Evolutionary conservation across 2,329 filamentous ascomycete genomes (phyloP).

Genomic region (Cyclaneusma minus): DNA sequence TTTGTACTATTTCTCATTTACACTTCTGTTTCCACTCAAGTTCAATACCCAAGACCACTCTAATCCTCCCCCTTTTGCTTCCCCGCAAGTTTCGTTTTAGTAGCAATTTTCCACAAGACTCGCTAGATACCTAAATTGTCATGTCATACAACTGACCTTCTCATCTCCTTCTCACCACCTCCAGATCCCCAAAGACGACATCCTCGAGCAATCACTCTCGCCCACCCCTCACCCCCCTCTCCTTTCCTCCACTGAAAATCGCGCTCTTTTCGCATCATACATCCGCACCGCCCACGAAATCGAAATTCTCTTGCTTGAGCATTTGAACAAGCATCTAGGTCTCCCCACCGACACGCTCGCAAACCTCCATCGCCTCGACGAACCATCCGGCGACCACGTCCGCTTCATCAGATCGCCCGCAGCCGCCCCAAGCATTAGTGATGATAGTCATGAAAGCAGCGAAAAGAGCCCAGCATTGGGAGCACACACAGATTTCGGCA

Average conservation of each 20-base stretch:
- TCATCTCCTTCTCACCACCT: too few species aligned
- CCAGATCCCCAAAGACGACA: slow-evolving; percentile 15
- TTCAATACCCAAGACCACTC: too few species aligned
- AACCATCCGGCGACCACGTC: slow-evolving; percentile 33
- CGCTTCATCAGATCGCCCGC: slow-evolving; percentile 34
- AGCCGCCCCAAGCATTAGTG: too few species aligned
- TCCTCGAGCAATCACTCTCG: slow-evolving; percentile 8
- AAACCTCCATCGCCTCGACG: slow-evolving; percentile 27
- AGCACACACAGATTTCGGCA: slow-evolving; percentile 41
- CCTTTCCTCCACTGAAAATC: slow-evolving; percentile 7
- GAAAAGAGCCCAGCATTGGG: slow-evolving; percentile 27
- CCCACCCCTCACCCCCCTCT: slow-evolving; percentile 11
- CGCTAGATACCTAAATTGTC: too few species aligned
- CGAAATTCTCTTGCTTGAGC: slow-evolving; percentile 9
- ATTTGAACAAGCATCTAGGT: slow-evolving; percentile 14
- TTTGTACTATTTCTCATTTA: slow-evolving; percentile 18
- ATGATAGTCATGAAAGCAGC: slow-evolving; percentile 25
- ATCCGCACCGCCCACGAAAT: slow-evolving; percentile 10
- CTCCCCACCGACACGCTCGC: slow-evolving; percentile 25
- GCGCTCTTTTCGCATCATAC: slow-evolving; percentile 8
- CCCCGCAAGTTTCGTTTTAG: too few species aligned
- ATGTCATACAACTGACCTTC: too few species aligned
- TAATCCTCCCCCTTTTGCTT: too few species aligned
- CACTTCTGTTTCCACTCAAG: slow-evolving; percentile 7
- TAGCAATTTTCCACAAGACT: too few species aligned